Conservation (phyloP, 257 asterid species). For the Plantago elongata region DNA sequence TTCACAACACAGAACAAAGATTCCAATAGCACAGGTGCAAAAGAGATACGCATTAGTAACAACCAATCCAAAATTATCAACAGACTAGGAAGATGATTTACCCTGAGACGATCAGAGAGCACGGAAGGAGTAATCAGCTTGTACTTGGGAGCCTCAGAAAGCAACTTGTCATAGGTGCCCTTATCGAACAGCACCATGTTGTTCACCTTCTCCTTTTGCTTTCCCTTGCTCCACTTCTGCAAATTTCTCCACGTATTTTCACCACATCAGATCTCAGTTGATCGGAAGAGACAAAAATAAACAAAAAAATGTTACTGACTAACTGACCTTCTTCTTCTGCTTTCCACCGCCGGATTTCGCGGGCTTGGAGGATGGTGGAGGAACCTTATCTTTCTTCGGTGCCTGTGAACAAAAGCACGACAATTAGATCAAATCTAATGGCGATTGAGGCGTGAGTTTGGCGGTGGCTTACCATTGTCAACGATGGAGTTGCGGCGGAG, state of each 20-base stretch:
- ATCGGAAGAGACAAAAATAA: no score
- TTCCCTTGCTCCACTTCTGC: constrained; percentile 74
- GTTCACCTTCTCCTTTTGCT: constrained; percentile 97
- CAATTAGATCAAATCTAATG: background rate
- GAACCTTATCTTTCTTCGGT: constrained; percentile 88
- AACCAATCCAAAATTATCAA: background rate
- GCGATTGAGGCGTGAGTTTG: background rate
- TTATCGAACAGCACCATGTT: constrained; percentile 87
- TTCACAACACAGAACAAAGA: no score
- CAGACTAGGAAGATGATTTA: constrained; percentile 18
- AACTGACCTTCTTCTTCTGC: constrained; percentile 85
- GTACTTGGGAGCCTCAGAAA: constrained; percentile 80
- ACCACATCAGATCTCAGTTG: constrained; percentile 5
- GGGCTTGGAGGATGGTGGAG: constrained; percentile 91
- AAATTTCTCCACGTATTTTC: constrained; percentile 1
- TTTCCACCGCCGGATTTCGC: constrained; percentile 91
- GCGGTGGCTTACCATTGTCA: constrained; percentile 25
- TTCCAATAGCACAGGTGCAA: no score
- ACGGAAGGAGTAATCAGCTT: constrained; percentile 93
- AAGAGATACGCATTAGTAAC: no score
- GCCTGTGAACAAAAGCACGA: constrained; percentile 43
- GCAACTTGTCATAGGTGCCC: constrained; percentile 75
- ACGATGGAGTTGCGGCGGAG: constrained; percentile 1
- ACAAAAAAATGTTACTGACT: no score
- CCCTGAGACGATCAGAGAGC: constrained; percentile 93